Evolutionary conservation across 1,139 yeast genomes (phyloP), one percentile per base, ranked within the genome.

Genomic region (Magnusiomyces paraingens): DNA sequence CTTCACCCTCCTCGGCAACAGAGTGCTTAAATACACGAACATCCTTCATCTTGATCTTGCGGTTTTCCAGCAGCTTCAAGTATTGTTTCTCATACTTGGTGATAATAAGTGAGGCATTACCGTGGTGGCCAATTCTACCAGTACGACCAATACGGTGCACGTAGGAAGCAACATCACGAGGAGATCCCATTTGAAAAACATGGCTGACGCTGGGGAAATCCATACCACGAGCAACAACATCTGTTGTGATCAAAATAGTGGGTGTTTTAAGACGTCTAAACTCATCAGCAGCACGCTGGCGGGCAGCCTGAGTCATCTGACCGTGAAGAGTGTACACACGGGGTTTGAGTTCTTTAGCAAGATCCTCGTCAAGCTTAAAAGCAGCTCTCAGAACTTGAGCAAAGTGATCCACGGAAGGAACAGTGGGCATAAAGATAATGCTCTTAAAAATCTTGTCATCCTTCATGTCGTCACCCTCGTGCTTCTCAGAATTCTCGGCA

Each of bases 221-320:
- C 83, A 93, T 83, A 64, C 99, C 98, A 73, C 98, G 83, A 2
- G 98, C 97, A 59, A 93, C 95, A 54, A 93, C 97, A 71, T 91
- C 96, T 1, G 96, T 88, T 48, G 95, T 85, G 51, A 91, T 79
- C 54, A 91, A 75, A 45, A 91, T 66, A 54, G 87, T 84, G n/a
- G 50, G 50, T 29, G 73, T 70, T 43, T 70, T 64, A 35, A 75
- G 64, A 47, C 65, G 68, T 65, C 85, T 78, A 75, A 85, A 88
- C 21, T 63, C 66, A 53, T 73, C 73, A 55, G 86, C 82, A 26
- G 81, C 70, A 57, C 75, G 71, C 64, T 82, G 84, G 68, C 96
- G 81, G 41, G 74, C 75, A 44, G 74, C 70, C 69, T 87, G 96
- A 36, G 83, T 68, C 71, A 86, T 72, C 65, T 84, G 81, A 50